Base-by-base conservation (phyloP, 2,329 filamentous ascomycete species). In the Pyricularia sp. region DNA sequence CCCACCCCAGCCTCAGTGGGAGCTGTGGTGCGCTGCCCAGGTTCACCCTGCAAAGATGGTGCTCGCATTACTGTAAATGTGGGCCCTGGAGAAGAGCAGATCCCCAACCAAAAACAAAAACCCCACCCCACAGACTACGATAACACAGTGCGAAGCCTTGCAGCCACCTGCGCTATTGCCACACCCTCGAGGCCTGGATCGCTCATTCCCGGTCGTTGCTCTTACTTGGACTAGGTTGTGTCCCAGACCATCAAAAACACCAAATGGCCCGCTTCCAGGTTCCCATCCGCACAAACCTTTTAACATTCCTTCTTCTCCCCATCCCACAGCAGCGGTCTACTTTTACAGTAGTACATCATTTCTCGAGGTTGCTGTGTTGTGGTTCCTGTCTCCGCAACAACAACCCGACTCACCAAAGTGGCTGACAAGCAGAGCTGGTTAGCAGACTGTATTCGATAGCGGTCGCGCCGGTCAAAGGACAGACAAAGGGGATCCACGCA, bases 351-450 rank as follows among this genome's bases (percentile, higher is more conserved):
- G n/a, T 61, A 26, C 58, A 61, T 61, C 25, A 50, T 26, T 25
- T 61, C 58, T 61, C 25, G 58, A 61, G 58, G 58, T 61, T 61
- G 25, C 23, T 61, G 23, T 61, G 58, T 50, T 50, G 42, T 61
- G 58, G 58, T 61, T 61, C 23, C n/a, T 36, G 58, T 61, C 58
- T 61, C n/a, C 58, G n/a, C 58, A 25, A 25, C 58, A 23, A 61
- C 58, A 61, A 61, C n/a, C 25, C n/a, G 4, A 61, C 9, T 50
- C 33, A 42, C 65, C 31, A 68, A 36, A 25, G 66, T 61, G 55
- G 66, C 66, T 68, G 66, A 68, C 58, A 68, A 68, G 66, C 50
- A 67, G 66, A 67, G 66, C 66, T 59, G 28, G 66, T 59, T 61
- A 67, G 66, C 42, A 59, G 66, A 67, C 66, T 58, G 28, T 67